Base-by-base conservation (phyloP, 257 asterid species). In the Prunella vulgaris region DNA sequence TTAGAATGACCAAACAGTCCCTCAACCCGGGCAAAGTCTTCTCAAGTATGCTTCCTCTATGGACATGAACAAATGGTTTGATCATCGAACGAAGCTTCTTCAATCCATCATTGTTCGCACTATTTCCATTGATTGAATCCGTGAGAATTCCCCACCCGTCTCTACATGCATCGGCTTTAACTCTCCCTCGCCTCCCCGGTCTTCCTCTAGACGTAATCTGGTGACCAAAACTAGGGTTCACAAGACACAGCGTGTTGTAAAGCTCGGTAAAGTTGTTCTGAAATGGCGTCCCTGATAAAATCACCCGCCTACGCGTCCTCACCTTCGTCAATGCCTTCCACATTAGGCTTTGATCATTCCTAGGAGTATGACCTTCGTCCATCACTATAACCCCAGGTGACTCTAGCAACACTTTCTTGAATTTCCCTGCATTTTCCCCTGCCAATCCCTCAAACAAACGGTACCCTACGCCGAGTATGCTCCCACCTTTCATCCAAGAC, bases 331-430 rank as follows among this genome's bases (percentile, higher is more conserved):
- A 54, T 12, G 83, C 86, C 75, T 85, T 86, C 90, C 85, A 93
- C 76, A 75, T 60, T 7, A 53, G 70, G 70, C 86, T 90, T 10
- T 77, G 74, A 8, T 79, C 64, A 48, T 86, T 93, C 3, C 98
- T 78, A 1, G 98, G 88, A 1, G 88, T 90, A 70, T 93, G 98
- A 35, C 96, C 98, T 77, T 90, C 97, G 15, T 93, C 98, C 32
- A 90, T 78, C 22, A 90, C 84, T 13, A 93, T 15, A 7, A 93
- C 66, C 22, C 82, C 89, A 0, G 98, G 92, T 14, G 51, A 21
- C 57, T 86, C 84, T 8, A 93, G 78, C 18, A 93, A 91, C 10
- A 81, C 67, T 68, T 77, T 79, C 73, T 77, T 84, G 38, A 82
- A 68, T 28, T 59, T 62, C 0, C 28, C 38, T 13, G 27, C 48